These are phyloP conservation scores for Thelonectria olida DNA, from an alignment of 2,329 filamentous ascomycete genomes.

Conservation along the genomic window DNA sequence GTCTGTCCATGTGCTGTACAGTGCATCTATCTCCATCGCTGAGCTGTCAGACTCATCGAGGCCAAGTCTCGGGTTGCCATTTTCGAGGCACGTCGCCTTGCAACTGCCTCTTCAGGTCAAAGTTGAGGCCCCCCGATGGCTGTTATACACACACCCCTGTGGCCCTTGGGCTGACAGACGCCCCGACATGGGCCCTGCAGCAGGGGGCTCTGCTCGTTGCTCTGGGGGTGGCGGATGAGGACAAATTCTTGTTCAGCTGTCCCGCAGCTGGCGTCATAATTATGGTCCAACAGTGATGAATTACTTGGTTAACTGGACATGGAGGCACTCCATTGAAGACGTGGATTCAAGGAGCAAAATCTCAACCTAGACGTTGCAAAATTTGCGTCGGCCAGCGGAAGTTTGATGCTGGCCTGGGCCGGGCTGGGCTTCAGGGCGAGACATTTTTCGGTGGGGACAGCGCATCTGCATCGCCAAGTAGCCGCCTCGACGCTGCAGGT, in stretches of 20 bases:
- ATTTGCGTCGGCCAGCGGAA: too few relatives aligned
- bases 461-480: slow-evolving; percentile 5
- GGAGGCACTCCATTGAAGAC: too few relatives aligned
- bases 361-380: too few relatives aligned
- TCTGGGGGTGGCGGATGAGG: background rate
- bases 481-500: background rate
- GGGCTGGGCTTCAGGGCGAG: slow-evolving; percentile 16
- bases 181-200: background rate
- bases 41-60: background rate
- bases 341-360: too few relatives aligned
- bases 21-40: background rate
- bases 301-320: too few relatives aligned
- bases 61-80: background rate
- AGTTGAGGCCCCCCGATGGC: background rate
- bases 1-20: too few relatives aligned
- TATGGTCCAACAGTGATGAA: too few relatives aligned
- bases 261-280: background rate
- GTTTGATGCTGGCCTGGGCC: background rate
- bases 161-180: background rate
- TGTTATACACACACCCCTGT: background rate
- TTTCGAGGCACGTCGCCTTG: background rate
- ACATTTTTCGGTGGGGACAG: slow-evolving; percentile 14
- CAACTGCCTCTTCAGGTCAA: slow-evolving; percentile 12
- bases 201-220: background rate
- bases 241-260: background rate